A percentile compares a stretch with the other conserved stretches of the same genome.
Conservation (phyloP, 176 grass and related monocot genomes). For the Aegilops speltoides region DNA sequence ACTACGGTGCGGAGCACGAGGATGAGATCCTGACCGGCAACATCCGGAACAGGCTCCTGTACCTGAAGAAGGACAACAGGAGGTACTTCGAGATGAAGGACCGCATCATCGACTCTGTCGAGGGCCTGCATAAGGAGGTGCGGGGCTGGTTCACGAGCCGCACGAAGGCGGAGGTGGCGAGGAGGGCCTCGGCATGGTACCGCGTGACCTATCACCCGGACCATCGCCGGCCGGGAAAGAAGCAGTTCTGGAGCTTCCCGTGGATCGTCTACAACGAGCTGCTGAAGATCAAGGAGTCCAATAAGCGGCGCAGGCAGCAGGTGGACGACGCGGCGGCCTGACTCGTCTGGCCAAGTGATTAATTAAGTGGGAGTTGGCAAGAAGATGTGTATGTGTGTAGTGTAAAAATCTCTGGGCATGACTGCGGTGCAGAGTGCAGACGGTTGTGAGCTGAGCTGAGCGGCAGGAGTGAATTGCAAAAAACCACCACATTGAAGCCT, state of each 20-base stretch:
- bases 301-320: slow-evolving; percentile 19
- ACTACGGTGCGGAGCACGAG: slow-evolving; percentile 64
- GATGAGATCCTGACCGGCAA: slow-evolving; percentile 97
- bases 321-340: neutral
- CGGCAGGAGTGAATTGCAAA: neutral
- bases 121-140: slow-evolving; percentile 54
- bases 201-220: slow-evolving; percentile 71
- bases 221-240: slow-evolving; percentile 33
- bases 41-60: slow-evolving; percentile 66
- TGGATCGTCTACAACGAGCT: slow-evolving; percentile 65
- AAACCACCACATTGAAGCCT: too few species aligned
- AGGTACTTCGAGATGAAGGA: slow-evolving; percentile 86
- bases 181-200: slow-evolving; percentile 91
- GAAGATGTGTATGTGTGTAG: too few species aligned
- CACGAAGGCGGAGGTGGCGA: slow-evolving; percentile 20
- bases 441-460: neutral
- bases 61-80: slow-evolving; percentile 76
- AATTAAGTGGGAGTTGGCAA: neutral
- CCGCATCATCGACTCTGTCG: slow-evolving; percentile 69
- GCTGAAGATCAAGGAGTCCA: slow-evolving; percentile 55
- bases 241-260: slow-evolving; percentile 72
- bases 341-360: neutral
- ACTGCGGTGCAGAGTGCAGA: neutral
- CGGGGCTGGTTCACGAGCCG: slow-evolving; percentile 45
- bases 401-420: neutral